Evolutionary conservation across 176 grass and related monocot species (phyloP), one percentile per base, ranked within the genome.

Genomic region (Oryza punctata): DNA sequence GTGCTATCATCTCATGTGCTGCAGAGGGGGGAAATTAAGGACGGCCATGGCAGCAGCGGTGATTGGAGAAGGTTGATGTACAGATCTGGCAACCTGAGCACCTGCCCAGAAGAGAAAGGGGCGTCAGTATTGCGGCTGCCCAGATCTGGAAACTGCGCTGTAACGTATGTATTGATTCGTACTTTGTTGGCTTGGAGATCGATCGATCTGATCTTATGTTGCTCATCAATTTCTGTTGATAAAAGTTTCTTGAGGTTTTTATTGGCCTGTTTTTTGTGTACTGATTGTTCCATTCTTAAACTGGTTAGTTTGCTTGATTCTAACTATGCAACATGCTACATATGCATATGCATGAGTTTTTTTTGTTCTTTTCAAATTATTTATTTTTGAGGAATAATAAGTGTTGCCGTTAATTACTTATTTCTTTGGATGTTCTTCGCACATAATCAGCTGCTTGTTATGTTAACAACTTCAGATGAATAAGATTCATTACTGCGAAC

Each of bases 1-100:
- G 24, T 63, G 11, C 8, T 81, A 66, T 72, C 75, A 83, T 83
- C 80, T 88, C 80, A 88, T 88, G 86, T 82, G 73, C 15, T 82
- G 54, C 23, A 49, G 45, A 38, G 69, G 76, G 64, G 43, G 40
- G 29, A 25, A 21, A n/a, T n/a, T n/a, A 41, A 13, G 65, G 78
- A 13, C 24, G 43, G 67, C 30, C 80, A 88, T 83, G 80, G 86
- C 64, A 76, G 43, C 65, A 57, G 19, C 18, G 54, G 16, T 35
- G 32, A 12, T 19, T 72, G 6, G 52, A 70, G 38, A 14, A 43
- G 24, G 44, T 67, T 40, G 38, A 41, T 41, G 40, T 41, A 41
- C 10, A 88, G 80, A 83, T 83, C 74, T 88, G 7, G 54, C 54
- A 19, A 54, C 37, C 37, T 19, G 19, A 18, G 3, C 3, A 66